Percentiles rank a stretch among this genome's conserved stretches.
Evolutionary conservation across 257 asterid species (phyloP).

Genomic region (Oldenlandia corymbosa): DNA sequence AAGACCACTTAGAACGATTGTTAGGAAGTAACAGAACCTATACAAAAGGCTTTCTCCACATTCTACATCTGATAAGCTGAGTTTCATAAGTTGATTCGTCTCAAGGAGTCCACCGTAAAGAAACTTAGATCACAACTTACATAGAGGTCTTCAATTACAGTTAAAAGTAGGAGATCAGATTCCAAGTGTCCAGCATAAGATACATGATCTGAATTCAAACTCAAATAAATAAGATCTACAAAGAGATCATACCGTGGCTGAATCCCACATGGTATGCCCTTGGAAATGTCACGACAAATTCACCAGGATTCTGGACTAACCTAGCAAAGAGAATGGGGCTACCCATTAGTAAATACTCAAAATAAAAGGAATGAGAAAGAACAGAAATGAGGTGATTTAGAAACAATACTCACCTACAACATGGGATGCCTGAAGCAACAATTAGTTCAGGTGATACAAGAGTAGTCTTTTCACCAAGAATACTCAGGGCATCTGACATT

Average conservation of each 20-base stretch:
- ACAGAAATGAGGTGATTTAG: slow-evolving; percentile 16
- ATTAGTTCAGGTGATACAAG: slow-evolving; percentile 82
- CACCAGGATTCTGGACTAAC: slow-evolving; percentile 98
- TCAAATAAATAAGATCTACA: slow-evolving; percentile 7
- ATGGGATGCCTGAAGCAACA: slow-evolving; percentile 81
- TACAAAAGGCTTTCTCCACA: too few relatives aligned
- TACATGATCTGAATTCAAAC: background rate
- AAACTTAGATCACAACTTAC: too few relatives aligned
- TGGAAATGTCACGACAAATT: slow-evolving; percentile 95
- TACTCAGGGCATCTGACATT: slow-evolving; percentile 78
- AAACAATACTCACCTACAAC: slow-evolving; percentile 74
- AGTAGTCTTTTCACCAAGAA: slow-evolving; percentile 93
- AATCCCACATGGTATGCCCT: slow-evolving; percentile 98
- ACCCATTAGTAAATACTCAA: slow-evolving; percentile 8
- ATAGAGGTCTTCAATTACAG: too few relatives aligned
- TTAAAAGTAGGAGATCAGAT: background rate
- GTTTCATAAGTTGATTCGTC: too few relatives aligned
- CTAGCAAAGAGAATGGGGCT: slow-evolving; percentile 33
- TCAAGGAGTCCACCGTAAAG: too few relatives aligned
- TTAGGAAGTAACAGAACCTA: too few relatives aligned
- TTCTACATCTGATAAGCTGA: too few relatives aligned
- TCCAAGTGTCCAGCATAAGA: background rate
- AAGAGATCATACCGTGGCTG: slow-evolving; percentile 79
- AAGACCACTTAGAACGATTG: too few relatives aligned
- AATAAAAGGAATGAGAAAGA: slow-evolving; percentile 9